Evolutionary conservation across 371 early-diverging fungal species (phyloP), one percentile per base, ranked within the genome.

Genomic region (Mortierella sp.): DNA sequence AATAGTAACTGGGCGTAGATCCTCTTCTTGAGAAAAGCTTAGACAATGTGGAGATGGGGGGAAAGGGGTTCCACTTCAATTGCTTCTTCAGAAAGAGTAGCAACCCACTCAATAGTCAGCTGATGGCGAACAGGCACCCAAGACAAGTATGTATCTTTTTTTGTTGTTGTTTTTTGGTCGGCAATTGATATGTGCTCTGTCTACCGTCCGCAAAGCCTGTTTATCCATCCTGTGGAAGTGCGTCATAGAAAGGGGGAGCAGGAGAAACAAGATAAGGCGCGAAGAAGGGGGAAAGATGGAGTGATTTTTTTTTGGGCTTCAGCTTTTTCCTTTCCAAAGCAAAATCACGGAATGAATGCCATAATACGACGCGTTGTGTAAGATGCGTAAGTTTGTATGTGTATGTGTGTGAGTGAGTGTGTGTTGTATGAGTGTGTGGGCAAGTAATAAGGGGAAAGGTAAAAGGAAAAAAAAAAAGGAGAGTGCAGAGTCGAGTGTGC

Each of bases 401-500:
- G 44, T 5, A 47, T 28, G 47, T 26, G n/a, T n/a, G n/a, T n/a
- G n/a, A n/a, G n/a, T n/a, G n/a, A n/a, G 65, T 28, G 31, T 65
- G 65, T 5, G 58, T 57, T 4, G n/a, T 44, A 24, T 45, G 70
- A 3, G 38, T 42, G 31, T 31, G 44, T 19, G 44, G n/a, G 45
- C 16, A 48, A 28, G 47, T 14, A 71, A 71, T 48, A 63, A 26
- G 38, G 65, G n/a, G 34, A 65, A 50, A 68, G 38, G 28, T 52
- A 68, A 34, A 52, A 55, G 44, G 42, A 47, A 47, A 19, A 45
- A 21, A 77, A 34, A 70, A 60, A 71, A 71, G 52, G 50, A 54
- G 71, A 70, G 38, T 50, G 50, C 48, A 72, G 26, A 34, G 72
- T 72, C 72, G 72, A 44, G 50, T 48, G 72, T 50, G 72, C 72